phyloP scores from a whole-genome alignment of 2,329 filamentous ascomycete genomes.

The Botrytis paeoniae region DNA sequence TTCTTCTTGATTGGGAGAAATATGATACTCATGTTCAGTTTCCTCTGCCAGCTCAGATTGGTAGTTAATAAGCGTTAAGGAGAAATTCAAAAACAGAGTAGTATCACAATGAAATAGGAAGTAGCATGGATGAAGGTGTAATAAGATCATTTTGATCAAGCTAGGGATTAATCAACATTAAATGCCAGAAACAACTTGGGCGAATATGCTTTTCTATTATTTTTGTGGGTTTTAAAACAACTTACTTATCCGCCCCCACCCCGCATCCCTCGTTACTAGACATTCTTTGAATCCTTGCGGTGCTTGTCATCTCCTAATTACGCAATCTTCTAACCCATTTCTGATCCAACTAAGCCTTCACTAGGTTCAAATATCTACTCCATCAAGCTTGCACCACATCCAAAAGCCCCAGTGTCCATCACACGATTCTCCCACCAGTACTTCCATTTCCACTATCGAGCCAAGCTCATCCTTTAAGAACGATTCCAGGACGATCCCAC shows the following conservation, averaged over 20 bases:
- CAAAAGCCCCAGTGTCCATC: background rate
- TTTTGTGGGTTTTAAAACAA: background rate
- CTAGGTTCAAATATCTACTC: background rate
- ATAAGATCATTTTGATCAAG: accelerated
- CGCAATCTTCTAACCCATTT: background rate
- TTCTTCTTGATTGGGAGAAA: conserved; percentile 31
- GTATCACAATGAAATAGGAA: no score
- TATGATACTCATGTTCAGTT: conserved; percentile 32
- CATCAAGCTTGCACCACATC: background rate
- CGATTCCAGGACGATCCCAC: background rate
- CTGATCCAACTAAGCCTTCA: background rate
- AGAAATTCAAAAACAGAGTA: background rate
- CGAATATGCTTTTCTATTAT: background rate
- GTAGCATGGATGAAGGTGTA: background rate
- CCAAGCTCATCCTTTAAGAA: background rate
- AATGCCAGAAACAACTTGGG: no score
- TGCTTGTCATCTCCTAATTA: background rate
- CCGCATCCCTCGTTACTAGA: background rate
- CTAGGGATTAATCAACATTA: background rate
- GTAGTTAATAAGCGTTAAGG: background rate
- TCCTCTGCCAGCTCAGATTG: conserved; percentile 18
- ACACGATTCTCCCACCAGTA: background rate
- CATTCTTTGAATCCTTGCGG: background rate
- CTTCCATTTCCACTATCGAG: background rate
- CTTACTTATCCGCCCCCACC: accelerated